These are phyloP conservation scores for Ophiosphaerella korrae DNA, from an alignment of 2,329 filamentous ascomycete genomes.

Conservation along the genomic window DNA sequence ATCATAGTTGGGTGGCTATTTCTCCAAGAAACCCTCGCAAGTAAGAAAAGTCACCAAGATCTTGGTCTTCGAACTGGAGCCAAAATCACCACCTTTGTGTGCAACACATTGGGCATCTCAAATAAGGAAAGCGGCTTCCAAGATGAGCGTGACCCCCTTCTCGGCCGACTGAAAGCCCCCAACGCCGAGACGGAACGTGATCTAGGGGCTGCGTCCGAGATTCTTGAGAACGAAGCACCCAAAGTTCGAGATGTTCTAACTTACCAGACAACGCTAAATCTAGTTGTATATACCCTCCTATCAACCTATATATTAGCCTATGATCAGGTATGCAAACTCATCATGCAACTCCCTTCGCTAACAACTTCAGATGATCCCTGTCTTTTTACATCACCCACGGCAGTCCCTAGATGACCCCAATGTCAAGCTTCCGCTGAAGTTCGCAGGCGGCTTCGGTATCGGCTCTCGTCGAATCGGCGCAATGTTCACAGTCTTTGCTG, in stretches of 20 bases:
- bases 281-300: constrained; percentile 78
- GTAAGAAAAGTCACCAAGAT: constrained; percentile 70
- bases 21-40: constrained; percentile 81
- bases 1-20: constrained; percentile 77
- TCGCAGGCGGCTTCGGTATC: constrained; percentile 79
- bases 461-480: constrained; percentile 77
- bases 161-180: constrained; percentile 26
- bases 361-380: constrained; percentile 67
- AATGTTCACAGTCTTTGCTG: constrained; percentile 82
- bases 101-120: constrained; percentile 22
- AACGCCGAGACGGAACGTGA: constrained; percentile 20
- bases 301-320: constrained; percentile 83
- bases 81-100: constrained; percentile 56
- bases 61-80: constrained; percentile 77
- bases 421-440: constrained; percentile 75
- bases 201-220: constrained; percentile 1
- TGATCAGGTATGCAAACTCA: constrained; percentile 64
- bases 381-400: constrained; percentile 80
- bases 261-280: constrained; percentile 73
- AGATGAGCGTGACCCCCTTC: constrained; percentile 38
- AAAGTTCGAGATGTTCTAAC: constrained; percentile 70
- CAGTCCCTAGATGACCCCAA: constrained; percentile 59
- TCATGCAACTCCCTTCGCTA: background rate
- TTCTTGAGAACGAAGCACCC: constrained; percentile 27
- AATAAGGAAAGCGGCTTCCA: constrained; percentile 8